Percentiles rank a stretch among this genome's conserved stretches.
These are phyloP conservation scores for Salvia miltiorrhiza DNA, from an alignment of 257 asterid genomes.

Conservation along the genomic window DNA sequence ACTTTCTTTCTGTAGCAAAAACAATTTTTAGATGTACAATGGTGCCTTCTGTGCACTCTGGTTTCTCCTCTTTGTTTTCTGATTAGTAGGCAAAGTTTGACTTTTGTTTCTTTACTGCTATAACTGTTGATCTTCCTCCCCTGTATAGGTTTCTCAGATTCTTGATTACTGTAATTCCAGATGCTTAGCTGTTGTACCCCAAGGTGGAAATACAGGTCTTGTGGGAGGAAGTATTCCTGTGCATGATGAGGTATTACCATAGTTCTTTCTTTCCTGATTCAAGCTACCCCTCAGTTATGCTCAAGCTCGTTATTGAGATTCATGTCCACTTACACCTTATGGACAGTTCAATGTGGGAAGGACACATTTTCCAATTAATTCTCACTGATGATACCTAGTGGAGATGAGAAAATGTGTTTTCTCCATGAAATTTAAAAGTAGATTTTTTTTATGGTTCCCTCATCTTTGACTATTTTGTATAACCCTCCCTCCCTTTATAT, in stretches of 20 bases:
- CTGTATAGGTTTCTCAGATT: conserved; percentile 77
- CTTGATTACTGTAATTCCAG: conserved; percentile 85
- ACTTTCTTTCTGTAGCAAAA: background rate
- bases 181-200: conserved; percentile 94
- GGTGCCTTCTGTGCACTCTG: background rate
- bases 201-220: conserved; percentile 98
- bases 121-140: conserved; percentile 19
- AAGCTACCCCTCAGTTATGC: background rate
- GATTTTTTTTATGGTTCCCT: conserved; percentile 6
- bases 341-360: background rate
- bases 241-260: conserved; percentile 81
- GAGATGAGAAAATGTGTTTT: background rate
- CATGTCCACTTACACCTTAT: background rate
- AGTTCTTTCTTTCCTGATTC: conserved; percentile 8
- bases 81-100: background rate
- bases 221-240: conserved; percentile 99
- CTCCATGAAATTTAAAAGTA: conserved; percentile 10
- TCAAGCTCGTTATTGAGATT: background rate
- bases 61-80: conserved; percentile 10
- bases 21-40: conserved; percentile 1
- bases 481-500: conserved; percentile 13
- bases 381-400: background rate
- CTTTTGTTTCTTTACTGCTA: conserved; percentile 9
- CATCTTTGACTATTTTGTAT: conserved; percentile 18
- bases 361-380: background rate